Percentiles rank a stretch among this genome's conserved stretches.
Evolutionary conservation across 2,329 filamentous ascomycete genomes (phyloP).

Genomic region (Ascochyta rabiei): DNA sequence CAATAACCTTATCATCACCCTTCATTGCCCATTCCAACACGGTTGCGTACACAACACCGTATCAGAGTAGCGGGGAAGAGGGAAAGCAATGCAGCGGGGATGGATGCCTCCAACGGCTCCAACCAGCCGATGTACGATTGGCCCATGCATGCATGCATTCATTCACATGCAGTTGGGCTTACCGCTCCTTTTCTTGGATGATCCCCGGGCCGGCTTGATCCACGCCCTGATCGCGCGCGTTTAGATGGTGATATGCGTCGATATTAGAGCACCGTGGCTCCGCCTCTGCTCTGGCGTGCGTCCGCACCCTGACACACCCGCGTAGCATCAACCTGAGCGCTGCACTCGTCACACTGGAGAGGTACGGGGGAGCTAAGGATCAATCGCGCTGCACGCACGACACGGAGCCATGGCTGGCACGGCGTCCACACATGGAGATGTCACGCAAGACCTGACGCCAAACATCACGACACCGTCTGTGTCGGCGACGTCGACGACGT

Average conservation of each 20-base stretch:
- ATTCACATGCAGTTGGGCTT: background rate
- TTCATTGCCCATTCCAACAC: conserved; percentile 1
- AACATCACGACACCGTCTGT: background rate
- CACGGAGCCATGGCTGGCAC: background rate
- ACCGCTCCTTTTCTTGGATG: conserved; percentile 5
- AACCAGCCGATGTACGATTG: background rate
- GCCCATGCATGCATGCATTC: background rate
- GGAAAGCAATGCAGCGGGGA: background rate
- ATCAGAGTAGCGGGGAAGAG: background rate
- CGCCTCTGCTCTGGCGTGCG: background rate
- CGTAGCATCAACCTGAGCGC: background rate
- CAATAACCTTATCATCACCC: conserved; percentile 38
- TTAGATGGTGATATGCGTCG: background rate
- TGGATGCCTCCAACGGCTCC: background rate
- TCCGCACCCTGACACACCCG: background rate
- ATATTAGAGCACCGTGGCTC: background rate
- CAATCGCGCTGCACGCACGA: too few species aligned
- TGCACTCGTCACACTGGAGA: too few species aligned
- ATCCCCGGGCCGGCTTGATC: background rate
- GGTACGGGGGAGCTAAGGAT: too few species aligned
- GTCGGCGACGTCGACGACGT: background rate
- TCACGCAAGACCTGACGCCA: background rate
- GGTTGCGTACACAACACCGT: background rate
- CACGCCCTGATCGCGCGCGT: background rate
- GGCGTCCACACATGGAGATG: background rate